Base-by-base conservation (phyloP, 2,329 filamentous ascomycete genomes). In the Penicillium nordicum region DNA sequence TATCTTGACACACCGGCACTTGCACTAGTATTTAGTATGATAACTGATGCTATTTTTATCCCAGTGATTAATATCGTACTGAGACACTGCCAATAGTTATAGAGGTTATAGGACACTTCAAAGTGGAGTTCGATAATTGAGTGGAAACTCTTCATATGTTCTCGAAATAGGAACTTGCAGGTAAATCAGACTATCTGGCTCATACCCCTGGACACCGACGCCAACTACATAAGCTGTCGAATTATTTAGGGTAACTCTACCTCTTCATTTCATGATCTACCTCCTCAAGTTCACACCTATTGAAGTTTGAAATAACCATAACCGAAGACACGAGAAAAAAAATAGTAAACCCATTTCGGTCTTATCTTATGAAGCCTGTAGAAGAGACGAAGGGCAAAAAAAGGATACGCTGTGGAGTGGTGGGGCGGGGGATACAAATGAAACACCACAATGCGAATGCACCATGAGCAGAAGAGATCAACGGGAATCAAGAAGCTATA, bases 401-500 rank as follows among this genome's bases (percentile, higher is more conserved):
- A 30, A 18, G 5, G 10, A 42, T 43, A 30, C 38, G 32, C 23
- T 30, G 18, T 7, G 25, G 16, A 32, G 40, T 51, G 21, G 21
- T 34, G 18, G 18, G 30, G 21, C 14, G n/a, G 44, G 18, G 21
- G 11, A 43, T 29, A 57, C 38, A 45, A 50, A 49, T 51, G 56
- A 57, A 60, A 60, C 47, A 42, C 52, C 53, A 47, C 48, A 55
- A 57, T 57, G 49, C 47, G 55, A 60, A 58, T 57, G 40, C 54
- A 55, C 37, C 37, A 61, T 44, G 49, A 25, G 25, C 16, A 55
- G 55, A 50, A 37, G 47, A 43, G 41, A 44, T 9, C 25, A 25
- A 11, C 9, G 14, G 14, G 25, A 44, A 38, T n/a, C 30, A 49
- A 32, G 51, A 47, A 23, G 50, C 44, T 57, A 60, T 61, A 27